Base-by-base conservation (phyloP, 1,284 basidiomycete genomes). In the Puccinia hordei region DNA sequence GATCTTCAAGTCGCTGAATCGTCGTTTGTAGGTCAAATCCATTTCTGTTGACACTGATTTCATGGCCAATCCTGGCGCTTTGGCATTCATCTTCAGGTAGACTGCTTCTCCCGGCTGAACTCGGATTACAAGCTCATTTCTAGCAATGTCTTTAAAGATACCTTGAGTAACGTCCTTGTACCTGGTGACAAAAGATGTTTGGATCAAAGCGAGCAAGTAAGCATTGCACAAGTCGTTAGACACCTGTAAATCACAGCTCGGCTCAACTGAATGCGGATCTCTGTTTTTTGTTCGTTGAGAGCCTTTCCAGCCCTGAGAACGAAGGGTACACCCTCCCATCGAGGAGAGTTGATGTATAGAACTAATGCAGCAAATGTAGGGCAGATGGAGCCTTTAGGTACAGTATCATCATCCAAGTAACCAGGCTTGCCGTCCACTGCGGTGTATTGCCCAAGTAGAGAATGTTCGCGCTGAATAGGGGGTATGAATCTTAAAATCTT, bases 291-390 rank as follows among this genome's bases (percentile, higher is more conserved):
- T 87, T 97, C 95, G 87, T 97, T 96, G 81, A 98, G 88, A 13
- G 95, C 94, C 95, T 98, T 98, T 81, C 95, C 95, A 44, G 95
- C 95, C 87, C 95, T 97, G 84, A 98, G 89, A 84, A 98, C 94
- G 88, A 98, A 98, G 0, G 95, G 95, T 2, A 98, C 95, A 82
- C 95, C 95, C 86, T 98, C 95, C 95, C 95, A 98, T 82, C 95
- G 89, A 0, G 93, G 94, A 86, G 94, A 96, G 87, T 96, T 90
- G 86, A 98, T 93, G 90, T 90, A 92, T 41, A 97, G 88, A 12
- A 92, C 92, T 78, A 91, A 90, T 6, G 93, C 93, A 73, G 95
- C 94, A 84, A 91, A 98, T 2, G 95, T 98, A 8, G 95, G 95
- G 87, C 94, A 96, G 72, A 90, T 90, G 63, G 95, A 97, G 85